A percentile compares a stretch with the other conserved stretches of the same genome.
Conservation (phyloP, 768 basidiomycete genomes). For the Sporobolomyces roseus region DNA sequence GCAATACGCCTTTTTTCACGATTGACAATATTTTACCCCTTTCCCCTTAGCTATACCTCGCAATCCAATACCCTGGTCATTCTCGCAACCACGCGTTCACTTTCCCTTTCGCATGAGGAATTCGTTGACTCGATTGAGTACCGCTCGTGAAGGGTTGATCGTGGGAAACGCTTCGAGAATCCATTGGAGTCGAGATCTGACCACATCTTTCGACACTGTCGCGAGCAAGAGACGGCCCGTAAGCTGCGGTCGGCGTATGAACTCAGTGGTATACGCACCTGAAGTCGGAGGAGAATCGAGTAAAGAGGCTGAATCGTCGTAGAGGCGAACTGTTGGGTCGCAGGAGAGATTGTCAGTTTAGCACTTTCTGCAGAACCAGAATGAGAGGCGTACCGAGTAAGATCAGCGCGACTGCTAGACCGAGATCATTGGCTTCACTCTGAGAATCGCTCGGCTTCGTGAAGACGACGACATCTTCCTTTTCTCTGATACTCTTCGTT, state of each 20-base stretch:
- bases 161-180: conserved; percentile 65
- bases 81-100: too few relatives aligned
- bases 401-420: conserved; percentile 61
- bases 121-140: conserved; percentile 73
- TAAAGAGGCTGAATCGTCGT: conserved; percentile 56
- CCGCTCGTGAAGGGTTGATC: conserved; percentile 75
- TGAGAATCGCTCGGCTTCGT: conserved; percentile 48
- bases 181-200: conserved; percentile 77
- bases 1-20: too few relatives aligned
- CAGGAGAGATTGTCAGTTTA: too few relatives aligned
- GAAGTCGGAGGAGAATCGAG: neutral
- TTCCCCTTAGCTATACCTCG: neutral
- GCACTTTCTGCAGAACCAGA: neutral
- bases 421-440: conserved; percentile 60
- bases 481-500: conserved; percentile 48
- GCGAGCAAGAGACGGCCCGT: too few relatives aligned
- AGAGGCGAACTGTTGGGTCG: conserved; percentile 50
- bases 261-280: neutral
- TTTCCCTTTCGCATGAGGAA: conserved; percentile 55
- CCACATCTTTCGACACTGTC: conserved; percentile 57
- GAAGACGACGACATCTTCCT: neutral
- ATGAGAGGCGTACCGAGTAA: conserved; percentile 47
- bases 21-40: neutral
- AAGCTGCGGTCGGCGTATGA: neutral
- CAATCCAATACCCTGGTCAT: too few relatives aligned